Evolutionary conservation across 345 rosid species (phyloP).

Genomic region (Aethionema arabicum): DNA sequence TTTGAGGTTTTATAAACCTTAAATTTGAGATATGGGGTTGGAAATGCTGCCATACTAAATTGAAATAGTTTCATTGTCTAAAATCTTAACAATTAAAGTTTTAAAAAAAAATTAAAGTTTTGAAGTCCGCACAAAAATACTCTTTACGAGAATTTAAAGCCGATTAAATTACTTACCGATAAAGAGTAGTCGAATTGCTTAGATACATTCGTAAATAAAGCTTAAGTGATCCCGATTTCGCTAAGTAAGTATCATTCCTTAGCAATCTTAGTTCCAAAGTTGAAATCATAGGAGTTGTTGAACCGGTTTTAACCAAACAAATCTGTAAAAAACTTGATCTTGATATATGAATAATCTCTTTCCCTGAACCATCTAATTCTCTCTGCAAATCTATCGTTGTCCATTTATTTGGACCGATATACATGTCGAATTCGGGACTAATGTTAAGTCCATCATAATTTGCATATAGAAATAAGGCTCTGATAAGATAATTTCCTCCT

Average conservation of each 20-base stretch:
- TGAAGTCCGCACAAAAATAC: no score
- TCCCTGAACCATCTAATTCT: conserved; percentile 11
- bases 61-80: no score
- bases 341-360: conserved; percentile 40
- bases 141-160: no score
- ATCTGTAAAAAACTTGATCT: conserved; percentile 23
- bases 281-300: conserved; percentile 34
- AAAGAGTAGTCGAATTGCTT: conserved; percentile 11
- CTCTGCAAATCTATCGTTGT: conserved; percentile 29
- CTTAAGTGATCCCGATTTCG: conserved; percentile 34
- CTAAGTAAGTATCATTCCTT: conserved; percentile 16
- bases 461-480: conserved; percentile 38
- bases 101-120: neutral
- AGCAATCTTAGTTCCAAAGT: conserved; percentile 26
- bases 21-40: no score
- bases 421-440: conserved; percentile 32
- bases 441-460: conserved; percentile 31
- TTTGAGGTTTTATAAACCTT: no score
- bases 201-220: conserved; percentile 12
- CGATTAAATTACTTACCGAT: conserved; percentile 20
- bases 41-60: no score
- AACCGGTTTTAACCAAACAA: conserved; percentile 45
- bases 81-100: no score
- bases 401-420: conserved; percentile 39
- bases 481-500: conserved; percentile 32